Conservation (phyloP, 2,329 filamentous ascomycete genomes). For the Beauveria rudraprayagi region DNA sequence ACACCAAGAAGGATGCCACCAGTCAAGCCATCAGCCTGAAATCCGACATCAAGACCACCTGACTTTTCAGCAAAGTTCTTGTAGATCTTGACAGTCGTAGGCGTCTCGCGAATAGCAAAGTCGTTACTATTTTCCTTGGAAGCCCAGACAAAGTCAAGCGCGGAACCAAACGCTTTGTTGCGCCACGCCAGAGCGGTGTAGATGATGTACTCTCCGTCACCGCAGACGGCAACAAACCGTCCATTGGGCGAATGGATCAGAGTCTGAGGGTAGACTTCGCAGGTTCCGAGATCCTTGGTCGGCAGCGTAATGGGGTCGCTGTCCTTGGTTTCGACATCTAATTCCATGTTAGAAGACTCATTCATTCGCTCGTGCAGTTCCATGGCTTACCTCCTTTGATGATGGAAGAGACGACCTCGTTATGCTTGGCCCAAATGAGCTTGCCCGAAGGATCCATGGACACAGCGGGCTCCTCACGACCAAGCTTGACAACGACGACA, state of each 20-base stretch:
- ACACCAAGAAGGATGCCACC: slow-evolving; percentile 89
- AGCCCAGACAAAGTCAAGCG: slow-evolving; percentile 93
- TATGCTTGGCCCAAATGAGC: slow-evolving; percentile 91
- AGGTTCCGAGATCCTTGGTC: slow-evolving; percentile 90
- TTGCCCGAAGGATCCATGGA: slow-evolving; percentile 97
- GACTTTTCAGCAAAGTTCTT: slow-evolving; percentile 94
- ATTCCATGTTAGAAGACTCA: slow-evolving; percentile 20
- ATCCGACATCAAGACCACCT: slow-evolving; percentile 85
- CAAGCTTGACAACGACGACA: slow-evolving; percentile 95
- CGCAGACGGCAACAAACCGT: slow-evolving; percentile 71
- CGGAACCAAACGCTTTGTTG: slow-evolving; percentile 95
- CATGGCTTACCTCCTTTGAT: slow-evolving; percentile 66
- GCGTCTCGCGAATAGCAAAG: slow-evolving; percentile 91
- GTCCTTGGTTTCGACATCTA: slow-evolving; percentile 76
- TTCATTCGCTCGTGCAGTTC: background rate
- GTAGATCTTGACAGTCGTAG: slow-evolving; percentile 92
- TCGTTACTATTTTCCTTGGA: slow-evolving; percentile 98
- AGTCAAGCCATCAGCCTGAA: slow-evolving; percentile 84
- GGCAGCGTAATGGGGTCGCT: slow-evolving; percentile 78
- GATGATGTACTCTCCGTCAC: slow-evolving; percentile 97
- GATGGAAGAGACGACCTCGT: slow-evolving; percentile 87
- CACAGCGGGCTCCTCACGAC: slow-evolving; percentile 91
- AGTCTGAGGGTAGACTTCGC: slow-evolving; percentile 93
- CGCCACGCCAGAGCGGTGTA: slow-evolving; percentile 94
- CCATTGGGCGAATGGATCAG: slow-evolving; percentile 94